Percentiles rank a stretch among this genome's conserved stretches.
Evolutionary conservation across 257 asterid genomes (phyloP).

Genomic region (Henckelia pumila): DNA sequence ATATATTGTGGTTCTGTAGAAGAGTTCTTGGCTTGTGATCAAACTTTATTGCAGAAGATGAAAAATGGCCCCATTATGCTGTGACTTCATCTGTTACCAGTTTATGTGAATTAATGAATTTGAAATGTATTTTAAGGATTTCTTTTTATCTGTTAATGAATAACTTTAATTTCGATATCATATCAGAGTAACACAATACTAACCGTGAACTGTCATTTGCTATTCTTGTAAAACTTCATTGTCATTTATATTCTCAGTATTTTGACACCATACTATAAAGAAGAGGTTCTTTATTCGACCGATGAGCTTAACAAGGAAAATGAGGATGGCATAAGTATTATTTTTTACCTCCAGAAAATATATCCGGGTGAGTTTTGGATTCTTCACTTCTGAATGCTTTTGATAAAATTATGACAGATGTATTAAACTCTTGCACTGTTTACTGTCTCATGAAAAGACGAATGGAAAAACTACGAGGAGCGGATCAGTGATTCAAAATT

Average conservation of each 20-base stretch:
- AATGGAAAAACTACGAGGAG: constrained; percentile 86
- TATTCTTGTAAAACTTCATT: constrained; percentile 20
- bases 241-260: constrained; percentile 49
- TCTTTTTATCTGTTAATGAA: not conserved
- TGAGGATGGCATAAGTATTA: constrained; percentile 89
- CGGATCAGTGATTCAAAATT: constrained; percentile 60
- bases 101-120: not conserved
- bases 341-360: constrained; percentile 88
- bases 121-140: not conserved
- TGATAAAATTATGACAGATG: constrained; percentile 21
- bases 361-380: constrained; percentile 76
- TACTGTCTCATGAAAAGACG: constrained; percentile 41
- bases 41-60: too few relatives aligned
- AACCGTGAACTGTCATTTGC: constrained; percentile 1
- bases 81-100: not conserved
- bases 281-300: constrained; percentile 86
- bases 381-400: constrained; percentile 21
- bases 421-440: constrained; percentile 19
- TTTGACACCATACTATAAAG: constrained; percentile 89
- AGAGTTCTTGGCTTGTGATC: too few relatives aligned
- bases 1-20: too few relatives aligned
- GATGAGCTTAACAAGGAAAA: constrained; percentile 86
- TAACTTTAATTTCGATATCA: constrained; percentile 1
- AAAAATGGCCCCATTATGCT: too few relatives aligned
- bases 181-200: constrained; percentile 7